phyloP scores from a whole-genome alignment of 2,329 filamentous ascomycete genomes.

The Aspergillus aculeatinus region DNA sequence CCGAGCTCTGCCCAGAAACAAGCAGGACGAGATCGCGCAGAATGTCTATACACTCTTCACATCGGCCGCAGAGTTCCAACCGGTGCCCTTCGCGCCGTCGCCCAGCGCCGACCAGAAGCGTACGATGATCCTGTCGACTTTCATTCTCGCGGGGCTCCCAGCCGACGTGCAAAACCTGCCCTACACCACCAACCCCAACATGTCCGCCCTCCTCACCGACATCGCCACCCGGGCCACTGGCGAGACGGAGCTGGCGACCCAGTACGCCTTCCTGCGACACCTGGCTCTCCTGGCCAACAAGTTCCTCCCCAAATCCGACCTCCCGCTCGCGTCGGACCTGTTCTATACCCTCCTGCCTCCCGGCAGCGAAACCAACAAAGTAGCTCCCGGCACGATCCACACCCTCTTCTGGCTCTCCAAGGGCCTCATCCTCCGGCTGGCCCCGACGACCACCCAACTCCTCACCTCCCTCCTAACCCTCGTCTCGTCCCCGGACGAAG shows the following conservation, averaged over 20 bases:
- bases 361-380: conserved; percentile 18
- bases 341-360: conserved; percentile 33
- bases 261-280: conserved; percentile 44
- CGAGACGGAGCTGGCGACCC: conserved; percentile 34
- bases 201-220: conserved; percentile 36
- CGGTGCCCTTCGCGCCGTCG: conserved; percentile 36
- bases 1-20: conserved; percentile 52
- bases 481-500: conserved; percentile 45
- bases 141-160: conserved; percentile 55
- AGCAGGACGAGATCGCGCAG: conserved; percentile 52
- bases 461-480: conserved; percentile 51
- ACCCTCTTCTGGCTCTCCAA: conserved; percentile 62
- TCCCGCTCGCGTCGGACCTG: conserved; percentile 32
- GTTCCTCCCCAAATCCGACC: conserved; percentile 37
- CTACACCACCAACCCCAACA: conserved; percentile 29
- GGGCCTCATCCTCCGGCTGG: conserved; percentile 57
- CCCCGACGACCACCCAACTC: conserved; percentile 50
- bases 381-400: conserved; percentile 47
- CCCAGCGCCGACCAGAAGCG: conserved; percentile 39
- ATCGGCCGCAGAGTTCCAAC: conserved; percentile 32
- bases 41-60: conserved; percentile 57
- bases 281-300: conserved; percentile 44
- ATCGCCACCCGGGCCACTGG: conserved; percentile 35
- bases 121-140: conserved; percentile 57
- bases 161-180: conserved; percentile 37